Evolutionary conservation across 331 rosid species (phyloP), one percentile per base, ranked within the genome.

Genomic region (Quercus lobata): DNA sequence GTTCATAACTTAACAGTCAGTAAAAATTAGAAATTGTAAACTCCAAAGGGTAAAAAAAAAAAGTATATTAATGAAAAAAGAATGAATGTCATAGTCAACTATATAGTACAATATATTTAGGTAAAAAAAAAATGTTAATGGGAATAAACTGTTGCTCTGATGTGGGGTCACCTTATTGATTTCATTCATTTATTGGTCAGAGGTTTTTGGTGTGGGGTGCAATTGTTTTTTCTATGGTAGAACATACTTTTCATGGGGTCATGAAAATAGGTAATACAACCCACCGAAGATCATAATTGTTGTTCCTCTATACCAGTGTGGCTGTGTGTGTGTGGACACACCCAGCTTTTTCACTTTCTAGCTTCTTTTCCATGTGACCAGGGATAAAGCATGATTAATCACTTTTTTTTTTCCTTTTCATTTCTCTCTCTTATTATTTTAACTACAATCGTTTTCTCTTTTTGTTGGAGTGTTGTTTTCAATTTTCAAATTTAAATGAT

Each of bases 271-370:
- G 80, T 65, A 73, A 69, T 2, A 41, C 76, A 79, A 85, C 94
- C 94, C 91, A 89, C 90, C 90, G 76, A 70, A 12, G 69, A 69
- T 81, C 62, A 89, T 92, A 78, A 88, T 80, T 80, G 86, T 58
- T 77, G 86, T 84, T 83, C 73, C 86, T 66, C 15, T 68, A 79
- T 69, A 62, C 86, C 79, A 73, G 80, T 83, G 44, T 6, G 41
- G 84, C 79, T 63, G 79, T 81, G 10, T 7, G 44, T 37, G 78
- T 70, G 69, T 74, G n/a, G n/a, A 30, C 8, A 6, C 75, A 63
- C n/a, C 29, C 74, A 35, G 49, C 76, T 72, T 76, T 71, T 58
- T 82, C 79, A 82, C 86, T 86, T 83, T 85, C 88, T 78, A 21
- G 35, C 68, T 79, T 84, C 75, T 76, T 79, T 80, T 85, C 76